Conservation (phyloP, 2,329 filamentous ascomycete genomes). For the Ophiostoma piceae region DNA sequence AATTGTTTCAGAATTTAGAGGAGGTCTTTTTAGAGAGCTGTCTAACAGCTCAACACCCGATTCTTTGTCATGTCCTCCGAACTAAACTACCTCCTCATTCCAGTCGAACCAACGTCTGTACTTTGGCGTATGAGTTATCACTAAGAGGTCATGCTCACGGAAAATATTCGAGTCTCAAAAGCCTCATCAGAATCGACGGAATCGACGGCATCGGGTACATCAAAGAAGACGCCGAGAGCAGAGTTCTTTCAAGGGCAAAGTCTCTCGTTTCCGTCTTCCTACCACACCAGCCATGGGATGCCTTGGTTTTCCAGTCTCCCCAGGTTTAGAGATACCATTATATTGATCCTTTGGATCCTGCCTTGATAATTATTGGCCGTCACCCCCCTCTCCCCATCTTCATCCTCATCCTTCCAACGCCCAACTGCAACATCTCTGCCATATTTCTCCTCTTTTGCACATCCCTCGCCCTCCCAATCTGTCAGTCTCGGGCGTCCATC, state of each 20-base stretch:
- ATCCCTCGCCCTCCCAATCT: not conserved
- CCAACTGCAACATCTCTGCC: not conserved
- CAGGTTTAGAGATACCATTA: not conserved
- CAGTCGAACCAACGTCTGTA: not conserved
- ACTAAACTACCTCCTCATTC: not conserved
- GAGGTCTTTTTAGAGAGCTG: not conserved
- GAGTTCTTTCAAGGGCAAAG: too few species aligned
- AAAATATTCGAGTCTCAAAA: not conserved
- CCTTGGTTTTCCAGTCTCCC: not conserved
- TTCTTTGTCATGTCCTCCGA: not conserved
- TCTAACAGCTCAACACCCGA: not conserved
- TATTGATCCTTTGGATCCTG: not conserved
- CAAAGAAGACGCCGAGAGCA: too few species aligned
- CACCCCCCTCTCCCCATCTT: not conserved
- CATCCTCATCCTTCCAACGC: not conserved
- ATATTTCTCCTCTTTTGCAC: constrained; percentile 12
- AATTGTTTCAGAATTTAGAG: not conserved
- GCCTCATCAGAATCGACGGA: too few species aligned
- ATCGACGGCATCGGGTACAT: too few species aligned
- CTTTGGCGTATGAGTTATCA: not conserved
- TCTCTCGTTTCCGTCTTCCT: not conserved
- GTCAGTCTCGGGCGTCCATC: not conserved
- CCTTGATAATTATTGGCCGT: not conserved
- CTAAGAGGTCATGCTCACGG: not conserved
- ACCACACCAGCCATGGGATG: not conserved